Conservation (phyloP, 352 stramenopile species). For the Phytophthora citricola region DNA sequence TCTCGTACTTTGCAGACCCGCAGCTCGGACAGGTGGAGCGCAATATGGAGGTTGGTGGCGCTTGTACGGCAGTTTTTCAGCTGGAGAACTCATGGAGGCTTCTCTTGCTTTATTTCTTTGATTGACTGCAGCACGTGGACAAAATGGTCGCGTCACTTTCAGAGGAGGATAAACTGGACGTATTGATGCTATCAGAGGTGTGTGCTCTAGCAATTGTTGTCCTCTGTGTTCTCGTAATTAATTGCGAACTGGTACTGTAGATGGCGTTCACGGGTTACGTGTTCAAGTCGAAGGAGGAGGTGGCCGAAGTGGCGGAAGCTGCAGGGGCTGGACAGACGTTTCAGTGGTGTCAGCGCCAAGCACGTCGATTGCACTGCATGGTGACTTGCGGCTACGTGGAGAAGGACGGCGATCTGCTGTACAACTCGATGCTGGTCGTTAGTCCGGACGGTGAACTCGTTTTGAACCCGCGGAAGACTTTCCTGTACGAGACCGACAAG, state of each 20-base stretch:
- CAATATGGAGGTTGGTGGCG: constrained; percentile 66
- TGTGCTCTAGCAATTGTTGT: too few species aligned
- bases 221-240: too few species aligned
- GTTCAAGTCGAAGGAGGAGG: constrained; percentile 61
- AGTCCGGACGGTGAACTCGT: constrained; percentile 70
- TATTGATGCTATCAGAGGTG: constrained; percentile 86
- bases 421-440: constrained; percentile 87
- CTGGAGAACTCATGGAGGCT: constrained; percentile 3
- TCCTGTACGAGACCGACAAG: constrained; percentile 89
- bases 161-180: constrained; percentile 55
- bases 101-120: neutral
- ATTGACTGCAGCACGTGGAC: constrained; percentile 53
- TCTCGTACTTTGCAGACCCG: constrained; percentile 48
- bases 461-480: constrained; percentile 81
- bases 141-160: constrained; percentile 65
- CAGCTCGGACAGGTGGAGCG: constrained; percentile 69
- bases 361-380: constrained; percentile 64
- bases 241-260: constrained; percentile 24
- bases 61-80: neutral
- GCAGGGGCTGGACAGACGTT: constrained; percentile 64
- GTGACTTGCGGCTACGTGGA: constrained; percentile 82
- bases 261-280: constrained; percentile 89
- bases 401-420: constrained; percentile 46
- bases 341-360: constrained; percentile 71
- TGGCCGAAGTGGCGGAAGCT: constrained; percentile 69